Evolutionary conservation across 352 stramenopile genomes (phyloP).

Genomic region (Sclerospora graminicola): DNA sequence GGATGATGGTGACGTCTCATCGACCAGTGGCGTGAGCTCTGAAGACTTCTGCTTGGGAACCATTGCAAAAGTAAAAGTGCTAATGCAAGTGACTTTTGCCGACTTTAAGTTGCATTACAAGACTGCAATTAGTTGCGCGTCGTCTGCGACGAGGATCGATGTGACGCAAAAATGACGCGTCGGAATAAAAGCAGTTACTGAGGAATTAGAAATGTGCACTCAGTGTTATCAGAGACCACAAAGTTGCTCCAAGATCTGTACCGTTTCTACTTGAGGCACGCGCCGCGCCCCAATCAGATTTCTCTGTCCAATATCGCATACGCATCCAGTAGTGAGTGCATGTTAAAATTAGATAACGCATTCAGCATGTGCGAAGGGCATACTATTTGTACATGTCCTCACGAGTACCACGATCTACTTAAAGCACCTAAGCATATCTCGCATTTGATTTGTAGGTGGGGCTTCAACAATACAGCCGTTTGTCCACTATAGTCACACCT

Average conservation of each 20-base stretch:
- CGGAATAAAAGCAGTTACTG: neutral
- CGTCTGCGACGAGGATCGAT: neutral
- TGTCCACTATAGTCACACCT: no score
- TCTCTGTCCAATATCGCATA: neutral
- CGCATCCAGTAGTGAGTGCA: no score
- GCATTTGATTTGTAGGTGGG: no score
- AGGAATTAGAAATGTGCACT: neutral
- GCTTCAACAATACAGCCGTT: no score
- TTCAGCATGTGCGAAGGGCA: no score
- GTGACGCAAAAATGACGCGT: neutral
- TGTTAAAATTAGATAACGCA: no score
- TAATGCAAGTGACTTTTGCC: neutral
- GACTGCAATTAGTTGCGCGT: constrained; percentile 1
- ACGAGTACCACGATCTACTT: no score
- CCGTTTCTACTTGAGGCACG: constrained; percentile 8
- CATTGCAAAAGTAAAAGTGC: constrained; percentile 3
- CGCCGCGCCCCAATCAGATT: constrained; percentile 14
- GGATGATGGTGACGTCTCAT: neutral
- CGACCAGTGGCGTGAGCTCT: constrained; percentile 28
- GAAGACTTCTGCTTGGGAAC: constrained; percentile 16
- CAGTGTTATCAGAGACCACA: neutral
- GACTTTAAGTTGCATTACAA: neutral
- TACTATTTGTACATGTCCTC: no score
- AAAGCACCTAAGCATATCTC: no score
- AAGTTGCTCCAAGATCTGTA: constrained; percentile 1